These are phyloP conservation scores for Tolypocladium cylindrosporum DNA, from an alignment of 2,329 filamentous ascomycete genomes.

Conservation along the genomic window DNA sequence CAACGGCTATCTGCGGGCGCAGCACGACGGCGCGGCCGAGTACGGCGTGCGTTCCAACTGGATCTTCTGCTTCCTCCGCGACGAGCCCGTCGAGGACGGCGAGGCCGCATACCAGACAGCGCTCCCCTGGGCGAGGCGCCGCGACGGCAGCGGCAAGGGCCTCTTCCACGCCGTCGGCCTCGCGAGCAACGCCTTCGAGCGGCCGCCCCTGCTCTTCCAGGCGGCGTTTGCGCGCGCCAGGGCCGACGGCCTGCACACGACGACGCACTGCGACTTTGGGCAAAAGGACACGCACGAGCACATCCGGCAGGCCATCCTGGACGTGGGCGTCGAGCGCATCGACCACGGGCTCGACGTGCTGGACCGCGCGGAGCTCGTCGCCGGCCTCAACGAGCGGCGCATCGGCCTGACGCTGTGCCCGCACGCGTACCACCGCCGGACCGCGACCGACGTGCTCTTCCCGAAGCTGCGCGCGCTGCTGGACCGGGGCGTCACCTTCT, in stretches of 20 bases:
- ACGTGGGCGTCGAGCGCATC: slow-evolving; percentile 52
- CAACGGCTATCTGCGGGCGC: slow-evolving; percentile 48
- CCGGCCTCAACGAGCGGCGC: slow-evolving; percentile 41
- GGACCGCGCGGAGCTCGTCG: slow-evolving; percentile 46
- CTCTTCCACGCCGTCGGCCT: slow-evolving; percentile 35
- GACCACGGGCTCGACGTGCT: slow-evolving; percentile 62
- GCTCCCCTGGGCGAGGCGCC: slow-evolving; percentile 23
- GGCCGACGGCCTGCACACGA: slow-evolving; percentile 31
- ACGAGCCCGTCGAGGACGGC: slow-evolving; percentile 62
- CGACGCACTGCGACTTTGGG: slow-evolving; percentile 40
- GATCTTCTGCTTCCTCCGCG: slow-evolving; percentile 62
- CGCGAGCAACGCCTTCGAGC: slow-evolving; percentile 34
- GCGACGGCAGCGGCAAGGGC: slow-evolving; percentile 16
- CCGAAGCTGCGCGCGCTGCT: slow-evolving; percentile 39
- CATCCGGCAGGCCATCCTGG: slow-evolving; percentile 51
- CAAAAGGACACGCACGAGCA: slow-evolving; percentile 36
- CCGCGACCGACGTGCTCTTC: slow-evolving; percentile 36
- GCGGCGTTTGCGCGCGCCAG: slow-evolving; percentile 24
- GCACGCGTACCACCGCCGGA: slow-evolving; percentile 10
- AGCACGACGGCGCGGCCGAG: slow-evolving; percentile 45
- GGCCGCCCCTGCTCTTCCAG: slow-evolving; percentile 34
- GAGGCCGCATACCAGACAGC: slow-evolving; percentile 44
- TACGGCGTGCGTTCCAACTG: slow-evolving; percentile 55
- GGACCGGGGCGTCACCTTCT: slow-evolving; percentile 52
- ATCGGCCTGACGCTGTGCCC: slow-evolving; percentile 62